Evolutionary conservation across 2,329 filamentous ascomycete species (phyloP).

Genomic region (Thielaviopsis populi): DNA sequence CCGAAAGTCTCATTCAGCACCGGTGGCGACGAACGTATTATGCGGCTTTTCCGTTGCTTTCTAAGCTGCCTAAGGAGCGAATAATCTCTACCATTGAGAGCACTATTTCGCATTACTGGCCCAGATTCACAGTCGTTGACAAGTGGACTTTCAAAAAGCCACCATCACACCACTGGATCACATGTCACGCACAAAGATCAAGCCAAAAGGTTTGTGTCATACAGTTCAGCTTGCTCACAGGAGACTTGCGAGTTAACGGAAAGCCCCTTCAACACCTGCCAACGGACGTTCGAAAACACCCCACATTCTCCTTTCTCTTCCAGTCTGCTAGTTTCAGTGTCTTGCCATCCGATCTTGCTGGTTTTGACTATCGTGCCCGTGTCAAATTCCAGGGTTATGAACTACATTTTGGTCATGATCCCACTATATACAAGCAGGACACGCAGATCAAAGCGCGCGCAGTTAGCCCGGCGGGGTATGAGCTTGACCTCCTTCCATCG

Average conservation of each 20-base stretch:
- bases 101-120: neutral
- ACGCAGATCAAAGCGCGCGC: constrained; percentile 24
- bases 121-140: neutral
- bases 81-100: too few relatives aligned
- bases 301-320: constrained; percentile 31
- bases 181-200: neutral
- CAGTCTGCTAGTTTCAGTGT: constrained; percentile 29
- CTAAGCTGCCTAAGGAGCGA: too few relatives aligned
- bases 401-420: constrained; percentile 25
- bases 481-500: constrained; percentile 25
- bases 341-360: constrained; percentile 24
- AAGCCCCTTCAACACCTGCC: constrained; percentile 34
- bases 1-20: too few relatives aligned
- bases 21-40: too few relatives aligned
- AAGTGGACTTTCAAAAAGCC: neutral
- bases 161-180: neutral
- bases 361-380: constrained; percentile 27
- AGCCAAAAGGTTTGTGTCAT: neutral
- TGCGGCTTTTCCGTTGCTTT: neutral
- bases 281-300: constrained; percentile 27
- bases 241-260: constrained; percentile 38
- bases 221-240: constrained; percentile 34
- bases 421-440: constrained; percentile 1
- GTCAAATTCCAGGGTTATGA: constrained; percentile 21
- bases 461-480: neutral